Evolutionary conservation across 345 rosid genomes (phyloP), one percentile per base, ranked within the genome.

Genomic region (Lepidium africanum): DNA sequence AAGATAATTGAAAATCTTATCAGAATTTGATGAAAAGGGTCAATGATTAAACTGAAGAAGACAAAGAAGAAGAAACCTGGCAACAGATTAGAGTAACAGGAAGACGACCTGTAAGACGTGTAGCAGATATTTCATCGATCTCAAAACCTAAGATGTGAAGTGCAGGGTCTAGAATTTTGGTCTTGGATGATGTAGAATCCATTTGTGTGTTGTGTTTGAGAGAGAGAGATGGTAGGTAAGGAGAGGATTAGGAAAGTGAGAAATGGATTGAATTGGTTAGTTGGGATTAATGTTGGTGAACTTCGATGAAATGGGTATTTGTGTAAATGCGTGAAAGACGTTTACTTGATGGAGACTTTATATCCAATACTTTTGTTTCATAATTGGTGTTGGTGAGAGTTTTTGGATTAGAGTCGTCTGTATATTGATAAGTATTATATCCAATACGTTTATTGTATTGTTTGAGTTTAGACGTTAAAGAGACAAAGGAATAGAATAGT

Each of bases 91-190:
- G 30, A 59, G 91, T 58, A n/a, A 89, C 88, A 2, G 59, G 88
- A 43, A 92, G 85, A 62, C 63, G 87, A 55, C 97, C 96, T 9
- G 85, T 67, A 57, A 92, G 82, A 55, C 79, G 84, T 15, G 68
- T 53, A 0, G 90, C 84, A 16, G 92, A 64, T 58, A 89, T 25
- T 6, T 83, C 88, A 15, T 83, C 81, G 42, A 89, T 32, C 64
- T 80, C 75, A 76, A 92, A 92, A 9, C 96, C 98, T 8, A 82
- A 5, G 5, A 45, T 15, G 13, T 82, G 69, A 41, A 89, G 81
- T 1, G 89, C 65, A 16, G 58, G 71, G 41, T 81, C 92, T 55
- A 92, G 23, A 16, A 7, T 14, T 54, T 71, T 80, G 12, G 81
- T 80, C 79, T 82, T 81, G 55, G 83, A 70, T 1, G 79, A 71